Evolutionary conservation across 495 filamentous ascomycete genomes (phyloP), one percentile per base, ranked within the genome.

Genomic region (Bacidia rubella): DNA sequence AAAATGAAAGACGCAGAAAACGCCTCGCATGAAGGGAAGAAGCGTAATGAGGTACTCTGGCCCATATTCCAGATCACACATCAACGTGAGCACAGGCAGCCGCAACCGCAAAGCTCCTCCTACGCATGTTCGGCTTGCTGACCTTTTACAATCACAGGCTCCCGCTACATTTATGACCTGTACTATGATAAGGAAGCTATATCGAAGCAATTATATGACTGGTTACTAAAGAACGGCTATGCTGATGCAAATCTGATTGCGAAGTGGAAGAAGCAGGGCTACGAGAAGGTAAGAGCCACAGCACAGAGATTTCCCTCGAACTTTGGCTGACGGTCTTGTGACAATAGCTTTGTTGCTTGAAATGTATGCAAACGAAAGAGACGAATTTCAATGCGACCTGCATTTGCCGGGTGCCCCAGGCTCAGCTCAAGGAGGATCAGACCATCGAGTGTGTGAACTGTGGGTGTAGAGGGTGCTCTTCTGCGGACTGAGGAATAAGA

Each of bases 221-320:
- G 86, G 84, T 72, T 97, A 60, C 74, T 97, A 43, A 99, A 99
- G 76, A 94, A 96, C 65, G 81, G 82, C 45, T 97, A 99, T 66
- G 92, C 87, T 10, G 92, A 99, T 71, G 78, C 85, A 19, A 90
- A 84, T 66, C 70, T 99, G 56, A 97, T 99, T 62, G 92, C 92
- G 15, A 97, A 99, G 70, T 99, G 92, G 92, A 99, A 99, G 77
- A 99, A 97, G 70, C 85, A 90, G 62, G 93, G 92, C 20, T 99
- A 99, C 68, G 92, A 97, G 70, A 96, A 97, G 80, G 85, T 87
- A 68, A 45, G 73, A 49, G 42, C 23, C n/a, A 20, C 19, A 45
- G 32, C 27, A 7, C 26, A 21, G 2, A 3, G 2, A 21, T 35
- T 26, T 27, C 21, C 24, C 4, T 40, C 12, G 19, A 27, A 20